Evolutionary conservation across 2,329 filamentous ascomycete genomes (phyloP), one percentile per base, ranked within the genome.

Genomic region (Curvularia verruculosa): DNA sequence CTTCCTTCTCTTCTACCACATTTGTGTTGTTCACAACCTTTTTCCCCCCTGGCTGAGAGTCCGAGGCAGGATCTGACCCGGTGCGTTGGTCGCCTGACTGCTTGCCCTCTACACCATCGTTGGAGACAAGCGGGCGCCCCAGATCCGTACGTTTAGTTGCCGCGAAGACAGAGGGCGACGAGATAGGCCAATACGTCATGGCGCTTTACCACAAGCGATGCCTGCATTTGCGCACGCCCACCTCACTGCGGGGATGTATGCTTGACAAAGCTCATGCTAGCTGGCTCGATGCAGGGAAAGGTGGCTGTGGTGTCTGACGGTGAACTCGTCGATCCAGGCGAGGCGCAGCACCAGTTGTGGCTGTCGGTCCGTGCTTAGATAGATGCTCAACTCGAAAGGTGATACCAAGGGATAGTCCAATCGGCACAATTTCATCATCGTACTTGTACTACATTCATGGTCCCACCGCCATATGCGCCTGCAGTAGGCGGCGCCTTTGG

Each of bases 161-260:
- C 73, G 90, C 88, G 81, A 91, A 94, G 76, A 93, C 87, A 76
- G 88, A 87, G 73, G 91, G 90, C 75, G 90, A 90, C 77, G 90
- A 91, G 77, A 92, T 86, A 72, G 91, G 91, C 91, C 91, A 96
- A 84, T 96, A 96, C 91, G 95, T 96, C 83, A 77, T 77, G 74
- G 74, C 75, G 71, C 71, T 72, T 69, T 75, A 71, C 66, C 65
- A 56, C 69, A 70, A 69, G 66, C 66, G 68, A 68, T 67, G 58
- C 67, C 71, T 71, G 67, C 74, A 75, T 75, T 66, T 70, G 72
- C 68, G 67, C 74, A 64, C 61, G 65, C 63, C 62, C 71, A 71
- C 70, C 63, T 69, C 66, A 73, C 66, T 60, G 67, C 65, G 64
- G 66, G 64, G 59, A 63, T 62, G 61, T 58, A 36, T 56, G 41